Base-by-base conservation (phyloP, 306 rosid species). In the Ammopiptanthus mongolicus region DNA sequence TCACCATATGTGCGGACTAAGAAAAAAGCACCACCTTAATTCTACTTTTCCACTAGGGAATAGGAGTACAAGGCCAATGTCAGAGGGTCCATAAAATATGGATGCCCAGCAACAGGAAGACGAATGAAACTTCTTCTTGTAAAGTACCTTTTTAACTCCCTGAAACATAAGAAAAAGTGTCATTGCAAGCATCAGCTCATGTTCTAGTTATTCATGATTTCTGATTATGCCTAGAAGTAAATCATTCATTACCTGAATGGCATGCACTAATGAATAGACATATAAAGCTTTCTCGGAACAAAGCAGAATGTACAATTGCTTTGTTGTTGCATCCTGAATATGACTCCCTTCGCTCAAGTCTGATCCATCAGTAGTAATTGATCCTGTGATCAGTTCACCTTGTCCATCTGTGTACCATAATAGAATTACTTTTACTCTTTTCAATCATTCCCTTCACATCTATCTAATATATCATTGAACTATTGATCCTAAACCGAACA, bases 21-120 rank as follows among this genome's bases (percentile, higher is more conserved):
- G 33, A 39, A 48, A 55, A 63, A 77, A 71, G 8, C 21, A 77
- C 19, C 64, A 90, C 98, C 98, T 91, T 87, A 95, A 69, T 82
- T 95, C 96, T 34, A 88, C 60, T 85, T 85, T 88, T 82, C 98
- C 98, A 71, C 53, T 72, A 11, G 85, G 65, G 74, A 87, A 95
- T 74, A 90, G 85, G 78, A 90, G 93, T 67, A 87, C 6, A 58
- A 95, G 97, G 64, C 91, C 89, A 50, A 84, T 63, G 77, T 81
- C 85, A 61, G 85, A 76, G 52, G 75, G 80, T 57, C 74, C 65
- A 42, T 68, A 60, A 80, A 95, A 91, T 71, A 91, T 88, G 3
- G 97, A 90, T 69, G 97, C 96, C 96, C 91, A 91, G 74, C 91
- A 95, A 86, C 98, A 95, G 11, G 87, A 83, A 25, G 93, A 76